Percentiles rank a stretch among this genome's conserved stretches.
phyloP scores from a whole-genome alignment of 108 stramenopile genomes.

The Nitzschia inconspicua region DNA sequence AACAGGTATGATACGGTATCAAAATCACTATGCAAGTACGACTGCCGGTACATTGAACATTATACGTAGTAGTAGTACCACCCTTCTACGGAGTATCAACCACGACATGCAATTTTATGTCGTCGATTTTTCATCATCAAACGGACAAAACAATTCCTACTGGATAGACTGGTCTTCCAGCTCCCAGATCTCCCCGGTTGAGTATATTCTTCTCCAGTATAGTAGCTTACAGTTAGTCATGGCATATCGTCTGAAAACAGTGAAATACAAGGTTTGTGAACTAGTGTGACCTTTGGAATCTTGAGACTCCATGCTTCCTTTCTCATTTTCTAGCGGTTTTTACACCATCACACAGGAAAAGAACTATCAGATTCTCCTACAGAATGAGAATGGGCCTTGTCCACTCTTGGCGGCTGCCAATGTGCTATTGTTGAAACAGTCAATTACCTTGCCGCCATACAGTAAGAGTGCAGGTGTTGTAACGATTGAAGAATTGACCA shows the following conservation, averaged over 20 bases:
- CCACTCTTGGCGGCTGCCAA: constrained; percentile 95
- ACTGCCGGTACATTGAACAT: no score
- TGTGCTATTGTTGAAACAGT: constrained; percentile 78
- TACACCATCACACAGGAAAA: constrained; percentile 3
- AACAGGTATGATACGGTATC: no score
- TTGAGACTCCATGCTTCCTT: not conserved
- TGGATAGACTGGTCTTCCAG: no score
- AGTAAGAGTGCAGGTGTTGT: constrained; percentile 50
- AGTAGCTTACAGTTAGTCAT: no score
- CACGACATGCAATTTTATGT: no score
- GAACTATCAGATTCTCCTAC: constrained; percentile 60
- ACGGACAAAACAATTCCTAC: no score
- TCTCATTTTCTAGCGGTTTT: not conserved
- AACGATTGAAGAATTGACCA: constrained; percentile 71
- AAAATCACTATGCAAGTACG: no score
- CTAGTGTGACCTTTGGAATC: not conserved
- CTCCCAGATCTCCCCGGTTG: no score
- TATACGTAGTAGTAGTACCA: no score
- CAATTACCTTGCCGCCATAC: constrained; percentile 59
- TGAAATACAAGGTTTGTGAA: constrained; percentile 32
- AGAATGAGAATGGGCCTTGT: constrained; percentile 95
- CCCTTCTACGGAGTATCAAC: no score
- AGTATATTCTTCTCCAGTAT: no score
- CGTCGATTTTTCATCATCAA: no score
- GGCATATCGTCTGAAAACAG: constrained; percentile 51